Evolutionary conservation across 768 basidiomycete species (phyloP), one percentile per base, ranked within the genome.

Genomic region (Boletus huronensis): DNA sequence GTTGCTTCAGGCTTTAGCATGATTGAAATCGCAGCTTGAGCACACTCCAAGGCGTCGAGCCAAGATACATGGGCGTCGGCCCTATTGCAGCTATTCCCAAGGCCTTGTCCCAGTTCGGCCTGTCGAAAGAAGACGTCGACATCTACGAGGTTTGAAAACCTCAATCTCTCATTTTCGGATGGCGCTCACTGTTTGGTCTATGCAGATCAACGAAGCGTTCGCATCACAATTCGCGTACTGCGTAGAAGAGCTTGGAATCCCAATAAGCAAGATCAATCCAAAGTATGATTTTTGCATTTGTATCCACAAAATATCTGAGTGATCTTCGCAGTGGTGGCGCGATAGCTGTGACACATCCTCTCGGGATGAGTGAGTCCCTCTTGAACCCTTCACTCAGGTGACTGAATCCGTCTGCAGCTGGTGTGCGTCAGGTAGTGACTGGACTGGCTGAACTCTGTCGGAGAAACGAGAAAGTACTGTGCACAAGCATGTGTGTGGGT

Each of bases 211-310:
- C 53, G 89, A 94, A 70, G 93, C 93, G 0, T 96, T 95, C 57
- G 93, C 92, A 0, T 93, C 90, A 1, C 93, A 96, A 66, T 95
- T 92, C 55, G 90, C 89, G n/a, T 88, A 93, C 72, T 94, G 90
- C 49, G 84, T 95, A 8, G 88, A 95, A 63, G 76, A 91, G 64
- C 79, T 95, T 25, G 75, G 78, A 26, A 78, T 96, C 42, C 82
- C 87, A 2, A 83, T 88, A 17, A 80, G 84, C 61, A 93, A 86
- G 70, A 86, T 94, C 63, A 97, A 97, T 66, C 84, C 90, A 45
- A 85, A 92, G 90, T 83, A 75, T 72, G 80, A 75, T 55, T 25
- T 28, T 49, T 28, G 23, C 11, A 21, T 45, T 7, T 9, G 8
- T 49, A 41, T 29, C 31, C 19, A 43, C 42, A 16, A 23, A 3